Percentiles rank a stretch among this genome's conserved stretches.
Conservation (phyloP, 768 basidiomycete species). For the Rhizopogon vulgaris region DNA sequence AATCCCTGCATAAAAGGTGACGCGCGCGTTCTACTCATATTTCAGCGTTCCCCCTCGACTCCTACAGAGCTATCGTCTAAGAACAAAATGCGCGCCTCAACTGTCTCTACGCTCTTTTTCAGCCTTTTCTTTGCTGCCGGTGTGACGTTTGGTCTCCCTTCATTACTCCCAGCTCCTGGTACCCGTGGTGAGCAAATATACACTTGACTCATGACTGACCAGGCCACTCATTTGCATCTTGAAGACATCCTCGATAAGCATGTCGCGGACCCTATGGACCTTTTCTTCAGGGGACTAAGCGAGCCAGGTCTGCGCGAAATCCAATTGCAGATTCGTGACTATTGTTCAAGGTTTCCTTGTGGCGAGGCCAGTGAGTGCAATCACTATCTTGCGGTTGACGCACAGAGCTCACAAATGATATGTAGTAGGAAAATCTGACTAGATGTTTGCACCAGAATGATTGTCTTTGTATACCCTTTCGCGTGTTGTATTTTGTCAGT, state of each 20-base stretch:
- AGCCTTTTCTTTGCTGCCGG: neutral
- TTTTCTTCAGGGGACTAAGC: neutral
- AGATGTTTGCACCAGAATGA: no score
- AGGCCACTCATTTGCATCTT: neutral
- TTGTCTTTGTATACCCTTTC: neutral
- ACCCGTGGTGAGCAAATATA: neutral
- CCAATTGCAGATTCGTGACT: neutral
- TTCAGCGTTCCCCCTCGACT: neutral
- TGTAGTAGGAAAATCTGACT: neutral
- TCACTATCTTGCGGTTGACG: neutral
- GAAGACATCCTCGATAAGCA: neutral
- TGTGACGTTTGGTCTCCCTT: neutral
- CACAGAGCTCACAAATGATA: neutral
- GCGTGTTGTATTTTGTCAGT: neutral
- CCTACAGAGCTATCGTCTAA: neutral
- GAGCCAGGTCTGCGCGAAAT: neutral
- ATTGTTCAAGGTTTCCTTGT: neutral
- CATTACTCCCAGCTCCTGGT: neutral
- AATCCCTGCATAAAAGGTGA: neutral
- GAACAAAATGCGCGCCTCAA: neutral
- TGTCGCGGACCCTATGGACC: neutral
- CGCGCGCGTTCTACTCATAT: neutral
- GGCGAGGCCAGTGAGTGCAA: neutral
- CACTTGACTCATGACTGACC: neutral
- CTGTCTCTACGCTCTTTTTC: constrained; percentile 1